Evolutionary conservation across 345 rosid species (phyloP).

Genomic region (Passiflora organensis): DNA sequence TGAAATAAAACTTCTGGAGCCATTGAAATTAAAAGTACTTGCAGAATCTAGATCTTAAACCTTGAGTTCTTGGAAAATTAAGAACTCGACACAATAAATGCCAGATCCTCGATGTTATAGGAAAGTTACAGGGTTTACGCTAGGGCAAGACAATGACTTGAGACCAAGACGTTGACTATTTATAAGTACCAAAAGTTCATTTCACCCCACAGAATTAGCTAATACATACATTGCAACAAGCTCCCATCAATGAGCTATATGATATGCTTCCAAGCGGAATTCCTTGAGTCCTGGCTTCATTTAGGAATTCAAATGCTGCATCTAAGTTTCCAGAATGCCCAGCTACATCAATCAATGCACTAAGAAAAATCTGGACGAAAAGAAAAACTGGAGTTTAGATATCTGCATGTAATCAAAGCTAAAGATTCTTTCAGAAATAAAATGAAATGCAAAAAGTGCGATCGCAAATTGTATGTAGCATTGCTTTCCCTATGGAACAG

Average conservation of each 20-base stretch:
- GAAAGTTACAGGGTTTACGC: not conserved
- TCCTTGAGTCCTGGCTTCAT: slow-evolving; percentile 60
- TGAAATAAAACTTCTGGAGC: no score
- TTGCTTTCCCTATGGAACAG: not conserved
- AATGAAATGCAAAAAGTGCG: not conserved
- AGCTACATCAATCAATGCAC: slow-evolving; percentile 82
- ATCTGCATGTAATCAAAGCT: not conserved
- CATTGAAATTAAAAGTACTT: no score
- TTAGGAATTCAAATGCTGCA: slow-evolving; percentile 63
- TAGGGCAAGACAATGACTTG: slow-evolving; percentile 3
- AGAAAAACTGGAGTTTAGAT: slow-evolving; percentile 7
- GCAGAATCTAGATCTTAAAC: not conserved
- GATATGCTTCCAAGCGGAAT: slow-evolving; percentile 59
- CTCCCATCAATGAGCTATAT: slow-evolving; percentile 98
- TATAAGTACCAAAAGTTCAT: not conserved
- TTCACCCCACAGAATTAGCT: slow-evolving; percentile 4
- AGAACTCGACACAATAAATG: not conserved
- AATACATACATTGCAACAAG: slow-evolving; percentile 83
- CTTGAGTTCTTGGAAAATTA: not conserved
- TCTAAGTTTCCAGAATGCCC: slow-evolving; percentile 82
- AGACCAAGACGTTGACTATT: not conserved
- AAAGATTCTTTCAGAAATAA: not conserved
- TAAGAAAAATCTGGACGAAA: slow-evolving; percentile 65
- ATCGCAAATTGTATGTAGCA: not conserved
- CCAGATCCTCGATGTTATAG: not conserved